Conservation (phyloP, 805 yeast species). For the Zygosaccharomyces lentus region DNA sequence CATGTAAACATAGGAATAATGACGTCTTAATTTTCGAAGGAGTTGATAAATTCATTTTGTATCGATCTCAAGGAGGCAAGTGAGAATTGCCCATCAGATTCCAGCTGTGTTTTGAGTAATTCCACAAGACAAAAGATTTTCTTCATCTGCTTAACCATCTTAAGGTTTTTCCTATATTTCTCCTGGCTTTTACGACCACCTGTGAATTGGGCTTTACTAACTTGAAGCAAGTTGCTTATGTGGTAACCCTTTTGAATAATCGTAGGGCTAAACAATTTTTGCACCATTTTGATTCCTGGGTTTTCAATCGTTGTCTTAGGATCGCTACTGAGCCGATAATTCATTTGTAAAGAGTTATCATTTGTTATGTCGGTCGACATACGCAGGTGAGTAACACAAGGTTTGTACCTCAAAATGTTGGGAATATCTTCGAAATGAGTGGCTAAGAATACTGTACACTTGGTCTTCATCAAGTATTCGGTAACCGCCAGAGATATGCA, state of each 20-base stretch:
- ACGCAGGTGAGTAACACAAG: constrained; percentile 38
- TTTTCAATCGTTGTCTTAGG: constrained; percentile 27
- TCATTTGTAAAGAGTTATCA: constrained; percentile 28
- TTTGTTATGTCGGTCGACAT: constrained; percentile 32
- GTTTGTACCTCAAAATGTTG: constrained; percentile 31
- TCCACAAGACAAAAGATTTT: constrained; percentile 29
- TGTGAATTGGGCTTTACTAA: background rate
- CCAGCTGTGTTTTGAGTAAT: constrained; percentile 19
- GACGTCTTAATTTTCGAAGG: constrained; percentile 4
- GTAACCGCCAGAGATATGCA: constrained; percentile 45
- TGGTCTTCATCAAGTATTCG: constrained; percentile 34
- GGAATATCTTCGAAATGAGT: constrained; percentile 47
- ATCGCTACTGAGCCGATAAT: constrained; percentile 25
- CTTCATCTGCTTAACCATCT: constrained; percentile 20
- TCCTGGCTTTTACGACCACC: constrained; percentile 7
- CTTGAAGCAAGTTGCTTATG: constrained; percentile 21
- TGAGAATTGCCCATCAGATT: constrained; percentile 14
- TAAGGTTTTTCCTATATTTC: constrained; percentile 3
- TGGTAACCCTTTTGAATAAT: constrained; percentile 30
- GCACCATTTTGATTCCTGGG: constrained; percentile 34
- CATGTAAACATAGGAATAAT: background rate
- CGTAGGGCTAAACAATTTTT: constrained; percentile 22
- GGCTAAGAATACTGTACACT: constrained; percentile 37
- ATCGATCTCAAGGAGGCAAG: constrained; percentile 19
- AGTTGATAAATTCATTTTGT: constrained; percentile 27